A percentile compares a stretch with the other conserved stretches of the same genome.
phyloP scores from a whole-genome alignment of 1,284 basidiomycete species.

The Cerrena zonata region DNA sequence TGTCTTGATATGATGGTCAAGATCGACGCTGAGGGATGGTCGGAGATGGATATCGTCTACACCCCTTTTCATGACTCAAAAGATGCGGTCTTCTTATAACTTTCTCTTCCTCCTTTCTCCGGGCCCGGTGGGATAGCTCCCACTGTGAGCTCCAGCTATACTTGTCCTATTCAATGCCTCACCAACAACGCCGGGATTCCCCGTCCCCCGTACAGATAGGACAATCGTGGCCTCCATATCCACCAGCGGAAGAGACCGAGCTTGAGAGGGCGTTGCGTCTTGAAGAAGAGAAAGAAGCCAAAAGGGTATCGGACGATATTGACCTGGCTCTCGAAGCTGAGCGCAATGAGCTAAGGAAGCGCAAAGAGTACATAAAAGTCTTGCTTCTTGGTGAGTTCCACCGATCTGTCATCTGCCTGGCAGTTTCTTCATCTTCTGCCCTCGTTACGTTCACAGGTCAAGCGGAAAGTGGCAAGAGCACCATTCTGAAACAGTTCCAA shows the following conservation, averaged over 20 bases:
- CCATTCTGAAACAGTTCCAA: conserved; percentile 59
- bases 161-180: too few species aligned
- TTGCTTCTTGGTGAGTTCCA: conserved; percentile 46
- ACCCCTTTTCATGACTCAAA: neutral
- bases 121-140: neutral
- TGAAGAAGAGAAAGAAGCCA: conserved; percentile 46
- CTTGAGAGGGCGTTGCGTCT: conserved; percentile 30
- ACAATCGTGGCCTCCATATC: conserved; percentile 21
- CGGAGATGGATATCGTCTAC: neutral
- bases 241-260: conserved; percentile 20
- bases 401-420: neutral
- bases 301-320: conserved; percentile 48
- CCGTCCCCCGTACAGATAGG: neutral
- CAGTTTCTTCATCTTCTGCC: neutral
- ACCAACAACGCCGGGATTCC: neutral
- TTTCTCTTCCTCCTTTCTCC: neutral
- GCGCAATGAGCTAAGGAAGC: conserved; percentile 34
- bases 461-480: conserved; percentile 61
- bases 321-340: conserved; percentile 45
- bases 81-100: neutral
- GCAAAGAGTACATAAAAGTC: conserved; percentile 39
- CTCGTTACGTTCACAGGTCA: conserved; percentile 40
- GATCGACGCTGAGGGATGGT: neutral
- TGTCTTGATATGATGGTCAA: conserved; percentile 3
- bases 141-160: neutral